A percentile compares a stretch with the other conserved stretches of the same genome.
Conservation (phyloP, 257 asterid genomes). For the Lavandula angustifolia region DNA sequence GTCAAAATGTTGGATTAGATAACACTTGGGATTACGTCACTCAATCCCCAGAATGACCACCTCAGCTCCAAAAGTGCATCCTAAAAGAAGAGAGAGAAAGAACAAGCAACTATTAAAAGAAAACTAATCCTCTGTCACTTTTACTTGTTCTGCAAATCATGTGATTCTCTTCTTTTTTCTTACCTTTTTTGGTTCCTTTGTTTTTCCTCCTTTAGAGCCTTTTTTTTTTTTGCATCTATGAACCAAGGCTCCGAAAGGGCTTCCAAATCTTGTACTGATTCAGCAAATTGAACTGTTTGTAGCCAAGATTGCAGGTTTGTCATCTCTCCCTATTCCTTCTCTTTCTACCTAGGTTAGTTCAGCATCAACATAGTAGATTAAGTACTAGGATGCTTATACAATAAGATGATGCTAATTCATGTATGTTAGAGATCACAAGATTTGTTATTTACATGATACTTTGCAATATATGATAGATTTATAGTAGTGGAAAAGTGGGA, state of each 20-base stretch:
- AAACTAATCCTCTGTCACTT: conserved; percentile 23
- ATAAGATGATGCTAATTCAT: no score
- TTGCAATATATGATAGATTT: background rate
- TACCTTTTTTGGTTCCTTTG: conserved; percentile 16
- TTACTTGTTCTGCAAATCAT: conserved; percentile 32
- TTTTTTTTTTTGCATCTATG: conserved; percentile 12
- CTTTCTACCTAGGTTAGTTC: background rate
- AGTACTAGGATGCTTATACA: background rate
- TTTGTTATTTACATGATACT: background rate
- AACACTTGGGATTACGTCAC: conserved; percentile 38
- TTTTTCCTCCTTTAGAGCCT: no score
- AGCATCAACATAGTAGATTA: no score
- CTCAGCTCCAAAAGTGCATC: conserved; percentile 56
- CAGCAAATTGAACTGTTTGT: conserved; percentile 29
- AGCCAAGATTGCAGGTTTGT: conserved; percentile 42
- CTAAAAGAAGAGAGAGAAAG: conserved; percentile 3
- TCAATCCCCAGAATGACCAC: conserved; percentile 39
- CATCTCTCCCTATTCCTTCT: no score
- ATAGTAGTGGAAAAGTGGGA: background rate
- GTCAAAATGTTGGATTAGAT: conserved; percentile 44
- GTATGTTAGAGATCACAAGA: background rate
- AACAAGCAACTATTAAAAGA: conserved; percentile 37
- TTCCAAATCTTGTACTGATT: conserved; percentile 32
- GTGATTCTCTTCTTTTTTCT: conserved; percentile 42
- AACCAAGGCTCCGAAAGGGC: conserved; percentile 21